These are phyloP conservation scores for Phytophthora pini DNA, from an alignment of 352 stramenopile species.

Conservation along the genomic window DNA sequence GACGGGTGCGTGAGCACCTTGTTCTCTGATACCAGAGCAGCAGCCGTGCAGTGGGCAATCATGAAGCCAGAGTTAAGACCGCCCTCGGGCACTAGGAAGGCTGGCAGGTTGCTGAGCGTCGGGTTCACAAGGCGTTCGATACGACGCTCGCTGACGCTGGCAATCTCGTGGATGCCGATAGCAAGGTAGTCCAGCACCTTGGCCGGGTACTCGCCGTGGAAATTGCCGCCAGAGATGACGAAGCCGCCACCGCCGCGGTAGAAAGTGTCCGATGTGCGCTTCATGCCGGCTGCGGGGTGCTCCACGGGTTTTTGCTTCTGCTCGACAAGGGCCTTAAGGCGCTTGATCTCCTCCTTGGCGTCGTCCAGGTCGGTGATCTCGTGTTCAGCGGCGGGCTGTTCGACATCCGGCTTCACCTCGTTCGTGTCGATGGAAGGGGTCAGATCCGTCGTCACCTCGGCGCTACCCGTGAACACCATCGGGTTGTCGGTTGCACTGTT, in stretches of 20 bases:
- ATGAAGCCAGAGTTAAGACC: constrained; percentile 92
- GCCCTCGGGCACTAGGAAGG: constrained; percentile 87
- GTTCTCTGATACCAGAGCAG: constrained; percentile 90
- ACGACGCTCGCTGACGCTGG: constrained; percentile 85
- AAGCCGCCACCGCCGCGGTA: constrained; percentile 79
- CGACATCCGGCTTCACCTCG: constrained; percentile 11
- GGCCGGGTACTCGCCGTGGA: constrained; percentile 91
- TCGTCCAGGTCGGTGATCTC: constrained; percentile 71
- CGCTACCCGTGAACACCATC: constrained; percentile 85
- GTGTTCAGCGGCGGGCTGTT: constrained; percentile 20
- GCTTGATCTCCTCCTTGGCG: constrained; percentile 81
- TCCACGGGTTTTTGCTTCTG: constrained; percentile 49
- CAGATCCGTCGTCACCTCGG: constrained; percentile 72
- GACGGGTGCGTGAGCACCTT: constrained; percentile 90
- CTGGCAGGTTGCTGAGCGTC: constrained; percentile 83
- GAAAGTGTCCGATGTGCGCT: constrained; percentile 85
- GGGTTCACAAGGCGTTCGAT: constrained; percentile 91
- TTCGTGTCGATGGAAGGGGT: constrained; percentile 38
- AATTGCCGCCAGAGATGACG: constrained; percentile 92
- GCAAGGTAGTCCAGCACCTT: constrained; percentile 91
- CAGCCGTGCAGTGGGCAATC: constrained; percentile 90
- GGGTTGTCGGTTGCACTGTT: constrained; percentile 92
- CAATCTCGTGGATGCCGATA: constrained; percentile 89
- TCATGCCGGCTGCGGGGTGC: constrained; percentile 59
- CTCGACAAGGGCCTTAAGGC: constrained; percentile 65